A percentile compares a stretch with the other conserved stretches of the same genome.
Conservation (phyloP, 805 yeast species). For the Teunomyces gatunensis region DNA sequence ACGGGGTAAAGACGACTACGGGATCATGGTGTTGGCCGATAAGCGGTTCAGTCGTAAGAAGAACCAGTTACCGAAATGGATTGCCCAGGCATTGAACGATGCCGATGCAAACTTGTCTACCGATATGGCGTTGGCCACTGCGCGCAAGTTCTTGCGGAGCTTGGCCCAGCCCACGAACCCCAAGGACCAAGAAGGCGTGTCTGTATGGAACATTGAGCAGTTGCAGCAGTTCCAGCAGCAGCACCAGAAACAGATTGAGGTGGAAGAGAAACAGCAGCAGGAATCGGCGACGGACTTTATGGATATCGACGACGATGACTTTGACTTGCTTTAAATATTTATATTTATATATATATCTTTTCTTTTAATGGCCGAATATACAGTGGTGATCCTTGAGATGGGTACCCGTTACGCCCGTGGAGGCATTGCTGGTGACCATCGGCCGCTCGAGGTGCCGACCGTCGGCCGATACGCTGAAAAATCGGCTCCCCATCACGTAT, state of each 20-base stretch:
- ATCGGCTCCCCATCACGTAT: not conserved
- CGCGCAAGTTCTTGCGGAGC: slow-evolving; percentile 86
- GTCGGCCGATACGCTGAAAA: slow-evolving; percentile 1
- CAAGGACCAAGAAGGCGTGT: slow-evolving; percentile 88
- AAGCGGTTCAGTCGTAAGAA: slow-evolving; percentile 85
- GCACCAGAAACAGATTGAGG: slow-evolving; percentile 32
- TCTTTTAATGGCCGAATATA: slow-evolving; percentile 4
- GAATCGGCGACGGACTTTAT: slow-evolving; percentile 36
- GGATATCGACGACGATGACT: slow-evolving; percentile 48
- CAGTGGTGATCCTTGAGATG: slow-evolving; percentile 17
- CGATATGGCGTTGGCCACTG: slow-evolving; percentile 95
- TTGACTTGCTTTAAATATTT: slow-evolving; percentile 26
- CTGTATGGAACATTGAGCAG: slow-evolving; percentile 86
- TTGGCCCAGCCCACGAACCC: slow-evolving; percentile 93
- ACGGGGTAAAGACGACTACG: slow-evolving; percentile 98
- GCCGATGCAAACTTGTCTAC: slow-evolving; percentile 91
- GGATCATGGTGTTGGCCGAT: slow-evolving; percentile 97
- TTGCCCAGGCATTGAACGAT: slow-evolving; percentile 86
- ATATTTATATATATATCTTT: not conserved
- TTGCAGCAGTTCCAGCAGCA: slow-evolving; percentile 60
- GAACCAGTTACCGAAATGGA: slow-evolving; percentile 94
- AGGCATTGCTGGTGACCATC: slow-evolving; percentile 26
- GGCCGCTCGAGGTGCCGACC: slow-evolving; percentile 10
- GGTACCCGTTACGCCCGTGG: slow-evolving; percentile 18
- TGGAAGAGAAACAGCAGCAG: slow-evolving; percentile 15